These are phyloP conservation scores for Limonium bicolor DNA, from an alignment of 148 eudicot species.

Conservation along the genomic window DNA sequence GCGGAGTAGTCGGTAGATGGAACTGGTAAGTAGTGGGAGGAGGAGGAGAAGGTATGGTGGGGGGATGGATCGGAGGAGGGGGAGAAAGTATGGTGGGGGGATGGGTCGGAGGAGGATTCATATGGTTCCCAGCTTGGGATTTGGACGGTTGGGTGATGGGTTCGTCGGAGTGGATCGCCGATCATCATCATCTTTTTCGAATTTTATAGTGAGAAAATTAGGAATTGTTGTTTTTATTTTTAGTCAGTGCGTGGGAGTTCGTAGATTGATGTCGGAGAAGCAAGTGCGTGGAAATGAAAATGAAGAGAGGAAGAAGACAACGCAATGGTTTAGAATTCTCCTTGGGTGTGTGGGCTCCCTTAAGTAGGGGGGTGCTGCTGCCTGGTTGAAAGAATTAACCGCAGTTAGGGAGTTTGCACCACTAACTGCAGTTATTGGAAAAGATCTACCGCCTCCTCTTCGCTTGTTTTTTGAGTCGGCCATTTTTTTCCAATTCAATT, in stretches of 20 bases:
- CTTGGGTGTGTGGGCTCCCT: no score
- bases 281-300: no score
- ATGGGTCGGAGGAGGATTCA: conserved; percentile 29
- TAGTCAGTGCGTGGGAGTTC: not conserved
- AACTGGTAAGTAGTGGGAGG: not conserved
- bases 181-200: conserved; percentile 4
- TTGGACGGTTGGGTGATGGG: conserved; percentile 51
- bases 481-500: no score
- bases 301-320: not conserved
- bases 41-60: not conserved
- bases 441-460: no score
- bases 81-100: not conserved
- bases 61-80: conserved; percentile 2
- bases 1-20: conserved; percentile 2
- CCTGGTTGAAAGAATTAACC: not conserved
- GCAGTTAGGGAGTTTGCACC: not conserved
- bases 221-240: not conserved
- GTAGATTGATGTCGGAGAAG: not conserved
- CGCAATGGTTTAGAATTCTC: no score
- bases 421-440: no score
- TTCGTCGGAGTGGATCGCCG: conserved; percentile 2
- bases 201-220: not conserved
- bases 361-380: not conserved
- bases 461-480: no score
- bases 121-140: conserved; percentile 36